Evolutionary conservation across 495 filamentous ascomycete species (phyloP), one percentile per base, ranked within the genome.

Genomic region (Tetracladium marchalianum): DNA sequence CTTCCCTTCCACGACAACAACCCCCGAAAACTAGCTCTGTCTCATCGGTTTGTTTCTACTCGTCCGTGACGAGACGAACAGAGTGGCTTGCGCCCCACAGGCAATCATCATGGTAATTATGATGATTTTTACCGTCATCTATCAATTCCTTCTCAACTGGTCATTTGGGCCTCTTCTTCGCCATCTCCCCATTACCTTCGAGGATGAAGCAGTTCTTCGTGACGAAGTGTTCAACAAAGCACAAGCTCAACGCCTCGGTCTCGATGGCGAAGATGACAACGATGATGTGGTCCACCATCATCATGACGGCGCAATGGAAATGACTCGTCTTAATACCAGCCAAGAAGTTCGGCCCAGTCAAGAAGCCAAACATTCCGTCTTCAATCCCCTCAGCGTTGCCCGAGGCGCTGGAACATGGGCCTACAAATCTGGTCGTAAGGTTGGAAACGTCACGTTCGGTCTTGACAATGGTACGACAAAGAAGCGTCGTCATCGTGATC

Each of bases 41-140:
- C 65, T 97, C 39, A 77, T 95, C 44, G 93, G 92, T 11, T 72
- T 97, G 11, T 97, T 98, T 69, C 89, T 95, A 66, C 70, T 96
- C 36, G 83, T 85, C 41, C 66, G 71, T 39, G 78, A 92, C 49
- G 72, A 70, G 12, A 37, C 78, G 0, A 72, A 72, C 19, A 52
- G 65, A 1, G 73, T 77, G 12, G 66, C 79, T 17, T 92, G 88
- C 62, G 68, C 83, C 34, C 82, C 82, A 12, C 92, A 98, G 55
- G 90, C 75, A 17, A 86, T 94, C 47, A 79, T 88, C 59, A 98
- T 98, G 90, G 78, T 94, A 49, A 67, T 92, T 16, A 72, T 78
- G 6, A 56, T 80, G 0, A 54, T 80, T 46, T 67, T 86, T 33
- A 98, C 92, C 0, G 59, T 75, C n/a, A 59, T 88, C 12, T 98